Evolutionary conservation across 2,329 filamentous ascomycete genomes (phyloP).

Genomic region (Lasiodiplodia sp.): DNA sequence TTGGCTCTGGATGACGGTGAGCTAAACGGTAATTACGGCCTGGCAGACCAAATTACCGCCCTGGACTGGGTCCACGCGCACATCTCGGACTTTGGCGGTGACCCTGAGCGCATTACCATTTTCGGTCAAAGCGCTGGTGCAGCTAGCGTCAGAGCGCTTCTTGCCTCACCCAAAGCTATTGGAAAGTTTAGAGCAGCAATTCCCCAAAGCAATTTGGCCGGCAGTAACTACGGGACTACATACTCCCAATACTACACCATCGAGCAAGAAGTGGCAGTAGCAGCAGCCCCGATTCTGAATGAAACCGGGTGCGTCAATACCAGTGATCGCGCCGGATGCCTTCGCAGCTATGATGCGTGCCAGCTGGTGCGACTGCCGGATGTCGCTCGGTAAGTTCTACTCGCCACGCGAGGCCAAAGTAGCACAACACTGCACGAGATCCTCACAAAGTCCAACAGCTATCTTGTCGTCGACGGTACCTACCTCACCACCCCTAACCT

Average conservation of each 20-base stretch:
- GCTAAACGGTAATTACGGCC: constrained; percentile 56
- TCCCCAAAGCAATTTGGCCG: constrained; percentile 39
- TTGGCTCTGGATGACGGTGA: constrained; percentile 50
- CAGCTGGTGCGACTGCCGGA: constrained; percentile 32
- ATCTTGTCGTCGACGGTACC: constrained; percentile 44
- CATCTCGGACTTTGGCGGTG: constrained; percentile 47
- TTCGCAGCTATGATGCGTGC: constrained; percentile 37
- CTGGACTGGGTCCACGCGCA: constrained; percentile 58
- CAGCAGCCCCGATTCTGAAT: constrained; percentile 35
- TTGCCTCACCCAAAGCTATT: constrained; percentile 57
- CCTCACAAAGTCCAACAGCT: constrained; percentile 30
- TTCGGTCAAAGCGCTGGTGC: constrained; percentile 34
- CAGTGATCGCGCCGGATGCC: constrained; percentile 37
- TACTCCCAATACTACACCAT: constrained; percentile 40
- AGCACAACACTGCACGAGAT: not conserved
- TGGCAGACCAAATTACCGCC: constrained; percentile 59
- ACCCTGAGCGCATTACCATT: constrained; percentile 53
- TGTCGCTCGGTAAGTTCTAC: constrained; percentile 20
- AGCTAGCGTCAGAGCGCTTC: constrained; percentile 54
- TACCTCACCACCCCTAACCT: constrained; percentile 40
- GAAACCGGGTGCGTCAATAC: constrained; percentile 38
- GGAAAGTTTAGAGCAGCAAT: constrained; percentile 60
- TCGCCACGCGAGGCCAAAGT: not conserved
- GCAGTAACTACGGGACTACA: constrained; percentile 35
- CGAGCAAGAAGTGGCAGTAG: constrained; percentile 35